Base-by-base conservation (phyloP, 192 early-diverging fungal genomes). In the Geranomyces michiganensis region DNA sequence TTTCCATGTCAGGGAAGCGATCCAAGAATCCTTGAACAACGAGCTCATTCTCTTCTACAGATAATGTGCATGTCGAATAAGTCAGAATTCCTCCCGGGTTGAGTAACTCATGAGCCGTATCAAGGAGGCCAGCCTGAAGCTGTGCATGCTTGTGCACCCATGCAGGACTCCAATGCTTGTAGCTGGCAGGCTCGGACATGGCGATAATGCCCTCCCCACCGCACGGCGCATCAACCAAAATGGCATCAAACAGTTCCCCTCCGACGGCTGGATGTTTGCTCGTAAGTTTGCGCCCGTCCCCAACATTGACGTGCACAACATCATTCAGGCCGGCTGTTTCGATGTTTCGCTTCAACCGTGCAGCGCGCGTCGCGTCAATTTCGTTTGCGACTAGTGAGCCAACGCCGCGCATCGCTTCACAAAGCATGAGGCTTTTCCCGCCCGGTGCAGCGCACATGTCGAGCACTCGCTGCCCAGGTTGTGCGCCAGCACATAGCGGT, bases 361-460 rank as follows among this genome's bases (percentile, higher is more conserved):
- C 13, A 1, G 46, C 36, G 21, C 73, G 49, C 1, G 15, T 24
- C 3, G 14, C 27, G 48, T 68, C 60, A 22, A 74, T 31, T 29
- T 74, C 73, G 59, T 74, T 74, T 51, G 48, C 56, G 10, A 74
- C 65, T 3, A 73, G 43, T 1, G 9, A 26, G 13, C 59, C 66
- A 3, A n/a, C 9, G 2, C 29, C 24, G 14, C 17, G 27, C 43
- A 62, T 43, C 0, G 24, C 30, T 43, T 74, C 65, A 2, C 32
- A 56, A 14, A 74, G 55, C 66, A 94, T 90, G 1, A 91, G 89
- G n/a, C 91, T 90, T 77, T 96, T 96, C 65, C 95, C 94, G 33
- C 95, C 95, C 7, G 95, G 95, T 7, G 95, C 94, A 24, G 94
- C 87, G 30, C 92, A 93, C 95, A 96, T 96, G 73, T 96, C 95